Conservation (phyloP, 139 green algal genomes). For the Dunaliella primolecta region DNA sequence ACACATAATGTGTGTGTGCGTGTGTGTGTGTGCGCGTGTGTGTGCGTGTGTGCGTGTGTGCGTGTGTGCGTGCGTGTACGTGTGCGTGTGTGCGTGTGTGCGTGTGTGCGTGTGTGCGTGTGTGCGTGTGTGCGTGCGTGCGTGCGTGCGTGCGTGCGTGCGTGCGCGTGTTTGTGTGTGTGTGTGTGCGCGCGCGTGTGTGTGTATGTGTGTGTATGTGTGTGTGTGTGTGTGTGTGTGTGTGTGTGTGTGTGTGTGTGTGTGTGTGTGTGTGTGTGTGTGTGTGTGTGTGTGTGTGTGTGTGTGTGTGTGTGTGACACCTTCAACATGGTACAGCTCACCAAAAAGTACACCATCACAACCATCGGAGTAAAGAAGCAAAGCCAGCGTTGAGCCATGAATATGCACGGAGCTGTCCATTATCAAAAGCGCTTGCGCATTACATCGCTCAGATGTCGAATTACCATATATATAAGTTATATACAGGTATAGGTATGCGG, state of each 20-base stretch:
- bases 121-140: neutral
- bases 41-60: neutral
- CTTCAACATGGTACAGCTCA: too few species aligned
- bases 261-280: neutral
- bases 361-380: neutral
- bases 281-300: neutral
- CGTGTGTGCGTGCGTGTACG: neutral
- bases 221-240: neutral
- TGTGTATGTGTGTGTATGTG: neutral
- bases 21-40: neutral
- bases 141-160: neutral
- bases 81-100: neutral
- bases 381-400: neutral
- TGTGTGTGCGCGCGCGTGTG: neutral
- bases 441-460: too few species aligned
- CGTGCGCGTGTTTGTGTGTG: neutral
- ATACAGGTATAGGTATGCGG: too few species aligned
- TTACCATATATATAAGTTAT: too few species aligned
- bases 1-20: neutral
- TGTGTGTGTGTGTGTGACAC: neutral
- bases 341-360: neutral
- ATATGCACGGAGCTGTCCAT: neutral
- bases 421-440: too few species aligned
- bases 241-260: neutral
- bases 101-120: neutral